phyloP scores from a whole-genome alignment of 352 stramenopile genomes.

The Plasmopara viticola region DNA sequence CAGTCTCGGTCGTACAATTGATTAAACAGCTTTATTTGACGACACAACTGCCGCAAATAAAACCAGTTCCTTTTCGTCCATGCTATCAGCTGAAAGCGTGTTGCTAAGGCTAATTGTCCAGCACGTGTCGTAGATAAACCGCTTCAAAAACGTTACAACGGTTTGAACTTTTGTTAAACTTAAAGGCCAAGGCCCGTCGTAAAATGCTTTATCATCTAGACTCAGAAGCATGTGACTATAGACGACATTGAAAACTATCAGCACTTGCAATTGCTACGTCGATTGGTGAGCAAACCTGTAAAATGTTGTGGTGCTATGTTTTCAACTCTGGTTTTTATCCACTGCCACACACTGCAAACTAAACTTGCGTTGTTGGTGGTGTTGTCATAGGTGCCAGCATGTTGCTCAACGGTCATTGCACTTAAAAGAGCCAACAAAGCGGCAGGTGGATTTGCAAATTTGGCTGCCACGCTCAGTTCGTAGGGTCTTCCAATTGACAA shows the following conservation, averaged over 20 bases:
- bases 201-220: constrained; percentile 68
- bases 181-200: constrained; percentile 56
- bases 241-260: constrained; percentile 58
- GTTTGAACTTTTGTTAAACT: constrained; percentile 27
- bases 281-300: constrained; percentile 10
- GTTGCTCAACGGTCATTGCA: constrained; percentile 35
- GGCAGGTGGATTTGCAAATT: constrained; percentile 35
- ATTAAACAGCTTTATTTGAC: constrained; percentile 72
- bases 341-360: constrained; percentile 38
- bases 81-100: constrained; percentile 9
- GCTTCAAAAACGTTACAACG: constrained; percentile 50
- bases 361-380: constrained; percentile 8
- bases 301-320: constrained; percentile 10
- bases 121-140: constrained; percentile 64
- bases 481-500: constrained; percentile 37
- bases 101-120: constrained; percentile 36
- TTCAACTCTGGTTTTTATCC: constrained; percentile 16
- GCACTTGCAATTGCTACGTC: constrained; percentile 25
- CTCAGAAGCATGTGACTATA: constrained; percentile 61
- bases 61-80: constrained; percentile 22
- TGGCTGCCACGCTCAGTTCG: constrained; percentile 37
- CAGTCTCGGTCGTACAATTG: constrained; percentile 72
- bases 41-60: constrained; percentile 49
- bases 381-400: neutral
- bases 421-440: constrained; percentile 49